phyloP scores from a whole-genome alignment of 768 basidiomycete genomes.

The Coprinellus aureogranulatus region DNA sequence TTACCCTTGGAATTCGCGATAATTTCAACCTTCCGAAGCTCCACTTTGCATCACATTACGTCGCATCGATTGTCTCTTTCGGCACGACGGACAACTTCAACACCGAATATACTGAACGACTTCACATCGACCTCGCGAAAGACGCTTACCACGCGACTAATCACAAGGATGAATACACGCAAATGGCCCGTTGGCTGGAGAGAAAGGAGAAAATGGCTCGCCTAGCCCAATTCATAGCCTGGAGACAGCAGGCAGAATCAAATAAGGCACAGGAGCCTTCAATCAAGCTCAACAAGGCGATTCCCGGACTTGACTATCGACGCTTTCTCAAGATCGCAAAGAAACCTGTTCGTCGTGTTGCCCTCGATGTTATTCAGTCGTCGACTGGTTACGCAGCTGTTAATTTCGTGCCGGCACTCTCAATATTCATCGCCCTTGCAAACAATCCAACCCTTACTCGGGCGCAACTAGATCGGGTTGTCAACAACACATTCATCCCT shows the following conservation, averaged over 20 bases:
- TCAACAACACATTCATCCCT: no score
- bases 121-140: constrained; percentile 42
- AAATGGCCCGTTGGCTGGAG: constrained; percentile 41
- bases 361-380: neutral
- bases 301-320: neutral
- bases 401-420: no score
- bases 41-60: constrained; percentile 29
- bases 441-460: no score
- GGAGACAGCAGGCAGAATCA: constrained; percentile 11
- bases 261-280: neutral
- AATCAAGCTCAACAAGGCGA: neutral
- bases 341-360: neutral
- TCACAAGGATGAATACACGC: constrained; percentile 26
- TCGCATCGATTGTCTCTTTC: constrained; percentile 18
- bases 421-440: no score
- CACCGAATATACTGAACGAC: constrained; percentile 32
- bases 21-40: constrained; percentile 39
- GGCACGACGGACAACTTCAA: constrained; percentile 32
- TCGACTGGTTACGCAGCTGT: no score
- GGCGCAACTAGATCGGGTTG: no score
- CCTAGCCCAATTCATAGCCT: constrained; percentile 23
- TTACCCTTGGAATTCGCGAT: constrained; percentile 21
- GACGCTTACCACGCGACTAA: constrained; percentile 23
- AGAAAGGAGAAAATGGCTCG: constrained; percentile 7
- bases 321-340: neutral